Base-by-base conservation (phyloP, 2,329 filamentous ascomycete species). In the Cladorrhinum sp. region DNA sequence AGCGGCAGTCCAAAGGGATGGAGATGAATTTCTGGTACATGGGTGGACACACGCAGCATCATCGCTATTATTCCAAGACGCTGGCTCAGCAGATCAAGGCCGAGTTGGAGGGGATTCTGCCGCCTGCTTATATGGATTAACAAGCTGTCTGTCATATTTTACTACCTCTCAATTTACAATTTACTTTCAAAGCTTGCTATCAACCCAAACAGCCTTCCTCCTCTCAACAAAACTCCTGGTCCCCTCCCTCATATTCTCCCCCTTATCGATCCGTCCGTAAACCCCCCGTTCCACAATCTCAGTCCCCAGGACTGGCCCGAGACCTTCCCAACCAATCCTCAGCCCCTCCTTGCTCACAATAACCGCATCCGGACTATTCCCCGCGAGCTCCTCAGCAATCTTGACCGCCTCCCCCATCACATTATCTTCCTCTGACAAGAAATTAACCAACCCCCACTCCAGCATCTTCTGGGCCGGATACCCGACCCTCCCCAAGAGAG, bases 141-240 rank as follows among this genome's bases (percentile, higher is more conserved):
- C n/a, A n/a, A n/a, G n/a, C n/a, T n/a, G n/a, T n/a, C n/a, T n/a
- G n/a, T n/a, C n/a, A n/a, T n/a, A n/a, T n/a, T n/a, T n/a, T n/a
- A n/a, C n/a, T n/a, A n/a, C n/a, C n/a, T n/a, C n/a, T n/a, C n/a
- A n/a, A n/a, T n/a, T n/a, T n/a, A n/a, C n/a, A n/a, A n/a, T n/a
- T n/a, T n/a, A n/a, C n/a, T n/a, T 8, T 75, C 72, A 87, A 64
- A 88, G 68, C 72, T 86, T 87, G 69, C 83, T 86, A 63, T 85
- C 78, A 69, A 78, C 82, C 89, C 89, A 93, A 45, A 78, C 78
- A 2, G 90, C 85, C 75, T 83, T 82, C 71, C 88, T 79, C 80
- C 87, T 92, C 79, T 92, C 89, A 24, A 89, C 86, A 77, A 93
- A 95, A 61, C 88, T 90, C 75, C 73, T 78, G 16, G 93, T 78